Evolutionary conservation across 352 stramenopile species (phyloP), one percentile per base, ranked within the genome.

Genomic region (Phytophthora tubulina): DNA sequence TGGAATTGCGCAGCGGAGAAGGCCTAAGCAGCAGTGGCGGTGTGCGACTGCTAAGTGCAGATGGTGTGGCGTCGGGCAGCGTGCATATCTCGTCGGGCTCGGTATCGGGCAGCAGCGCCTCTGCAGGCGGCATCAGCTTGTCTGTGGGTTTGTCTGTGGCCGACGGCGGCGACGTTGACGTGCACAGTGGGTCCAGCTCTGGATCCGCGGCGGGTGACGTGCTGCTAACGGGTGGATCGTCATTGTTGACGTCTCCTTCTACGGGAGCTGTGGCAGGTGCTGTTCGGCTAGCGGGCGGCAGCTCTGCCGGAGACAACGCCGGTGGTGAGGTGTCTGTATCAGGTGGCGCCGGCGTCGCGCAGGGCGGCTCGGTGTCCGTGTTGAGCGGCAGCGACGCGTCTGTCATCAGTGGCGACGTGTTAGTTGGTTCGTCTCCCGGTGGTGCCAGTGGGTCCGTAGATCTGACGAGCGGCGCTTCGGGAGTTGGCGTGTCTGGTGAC

Each of bases 1-100:
- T 74, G 44, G n/a, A 14, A 36, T 53, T 75, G 67, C 38, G 30
- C 27, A 75, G 67, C 38, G 67, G 67, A 67, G 46, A 74, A 75
- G 50, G 67, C 8, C 49, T 31, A 3, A 63, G 42, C 53, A 61
- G 67, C 46, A 75, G 67, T 55, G 67, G 59, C 31, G 60, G 50
- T 17, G 60, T 70, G 49, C 60, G 54, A 3, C 54, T 75, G 61
- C 45, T 30, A 21, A 74, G 67, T 67, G 41, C 67, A 27, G 42
- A 64, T 31, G 59, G 67, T 9, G 45, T n/a, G 38, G 45, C 32
- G 48, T 70, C 67, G 48, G 67, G 67, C 46, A 39, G 45, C 13
- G 67, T 74, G 9, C 39, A 41, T 61, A 65, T 75, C 51, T 68
- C 49, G 68, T 67, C 55, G n/a, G 68, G 68, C 14, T 67, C 51